Percentiles rank a stretch among this genome's conserved stretches.
Evolutionary conservation across 1,139 yeast genomes (phyloP).

Genomic region (Meyerozyma smithsonii): DNA sequence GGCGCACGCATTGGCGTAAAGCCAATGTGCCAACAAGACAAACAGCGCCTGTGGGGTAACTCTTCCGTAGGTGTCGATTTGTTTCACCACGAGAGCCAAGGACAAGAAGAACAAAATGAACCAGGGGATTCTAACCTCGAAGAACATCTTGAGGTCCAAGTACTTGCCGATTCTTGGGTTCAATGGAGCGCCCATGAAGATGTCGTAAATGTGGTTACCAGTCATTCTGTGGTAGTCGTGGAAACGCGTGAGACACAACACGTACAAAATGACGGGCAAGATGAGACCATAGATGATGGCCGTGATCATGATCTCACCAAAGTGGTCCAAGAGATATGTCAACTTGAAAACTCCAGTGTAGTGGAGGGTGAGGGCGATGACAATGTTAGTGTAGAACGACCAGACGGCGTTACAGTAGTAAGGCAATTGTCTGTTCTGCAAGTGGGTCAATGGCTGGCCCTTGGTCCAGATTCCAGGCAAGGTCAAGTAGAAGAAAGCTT

Average conservation of each 20-base stretch:
- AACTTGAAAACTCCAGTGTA: constrained; percentile 68
- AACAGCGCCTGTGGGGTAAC: constrained; percentile 73
- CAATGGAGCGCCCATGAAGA: constrained; percentile 96
- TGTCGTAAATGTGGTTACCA: constrained; percentile 84
- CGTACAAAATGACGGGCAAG: constrained; percentile 59
- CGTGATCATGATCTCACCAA: constrained; percentile 90
- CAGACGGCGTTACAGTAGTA: constrained; percentile 91
- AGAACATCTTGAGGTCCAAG: constrained; percentile 88
- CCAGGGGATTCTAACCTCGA: constrained; percentile 97
- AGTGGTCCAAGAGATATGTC: constrained; percentile 68
- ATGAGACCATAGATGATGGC: constrained; percentile 76
- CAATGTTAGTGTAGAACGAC: constrained; percentile 70
- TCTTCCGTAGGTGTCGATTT: constrained; percentile 75
- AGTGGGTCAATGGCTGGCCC: constrained; percentile 86
- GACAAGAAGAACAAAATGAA: constrained; percentile 79
- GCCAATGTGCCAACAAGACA: constrained; percentile 81
- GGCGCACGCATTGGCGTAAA: constrained; percentile 94
- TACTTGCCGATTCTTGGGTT: constrained; percentile 92
- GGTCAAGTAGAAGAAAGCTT: constrained; percentile 72
- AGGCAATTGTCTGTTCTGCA: constrained; percentile 74
- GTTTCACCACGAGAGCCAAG: constrained; percentile 70
- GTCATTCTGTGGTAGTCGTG: constrained; percentile 85
- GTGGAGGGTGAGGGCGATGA: constrained; percentile 57
- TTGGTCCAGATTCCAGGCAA: constrained; percentile 94
- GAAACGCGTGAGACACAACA: constrained; percentile 59